Evolutionary conservation across 2,329 filamentous ascomycete genomes (phyloP).

Genomic region (Pseudodiploospora longispora): DNA sequence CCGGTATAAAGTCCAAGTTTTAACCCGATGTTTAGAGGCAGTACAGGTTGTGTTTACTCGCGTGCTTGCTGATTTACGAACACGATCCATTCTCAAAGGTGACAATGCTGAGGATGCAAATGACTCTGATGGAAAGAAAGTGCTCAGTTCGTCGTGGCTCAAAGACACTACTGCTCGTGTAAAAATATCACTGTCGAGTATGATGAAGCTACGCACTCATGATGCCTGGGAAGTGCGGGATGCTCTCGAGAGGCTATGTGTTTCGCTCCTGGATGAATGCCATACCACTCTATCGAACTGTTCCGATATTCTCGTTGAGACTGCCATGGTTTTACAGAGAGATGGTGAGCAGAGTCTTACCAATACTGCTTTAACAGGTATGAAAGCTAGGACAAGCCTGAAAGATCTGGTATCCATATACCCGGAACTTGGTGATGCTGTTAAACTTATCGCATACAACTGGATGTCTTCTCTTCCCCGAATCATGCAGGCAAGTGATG

Average conservation of each 20-base stretch:
- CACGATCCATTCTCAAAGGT: slow-evolving; percentile 34
- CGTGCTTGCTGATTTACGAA: slow-evolving; percentile 51
- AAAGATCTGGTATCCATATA: slow-evolving; percentile 56
- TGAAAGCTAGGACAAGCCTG: slow-evolving; percentile 36
- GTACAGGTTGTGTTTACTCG: slow-evolving; percentile 46
- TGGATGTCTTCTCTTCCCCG: slow-evolving; percentile 78
- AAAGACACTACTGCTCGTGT: slow-evolving; percentile 73
- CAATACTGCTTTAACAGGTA: slow-evolving; percentile 15
- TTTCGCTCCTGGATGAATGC: slow-evolving; percentile 71
- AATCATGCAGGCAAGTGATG: slow-evolving; percentile 76
- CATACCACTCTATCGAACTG: slow-evolving; percentile 63
- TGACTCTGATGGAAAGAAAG: slow-evolving; percentile 21
- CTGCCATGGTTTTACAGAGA: slow-evolving; percentile 60
- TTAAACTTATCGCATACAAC: slow-evolving; percentile 66
- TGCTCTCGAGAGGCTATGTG: slow-evolving; percentile 62
- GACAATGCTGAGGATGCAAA: slow-evolving; percentile 11
- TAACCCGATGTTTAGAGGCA: slow-evolving; percentile 53
- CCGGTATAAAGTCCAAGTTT: slow-evolving; percentile 46
- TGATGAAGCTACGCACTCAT: slow-evolving; percentile 68
- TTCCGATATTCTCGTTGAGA: slow-evolving; percentile 67
- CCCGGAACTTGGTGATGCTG: slow-evolving; percentile 49
- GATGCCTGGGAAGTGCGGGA: slow-evolving; percentile 59
- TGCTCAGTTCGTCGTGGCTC: slow-evolving; percentile 57
- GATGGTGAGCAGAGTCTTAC: slow-evolving; percentile 34
- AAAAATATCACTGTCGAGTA: slow-evolving; percentile 69